A percentile compares a stretch with the other conserved stretches of the same genome.
Conservation (phyloP, 805 yeast species). For the Nakazawaea populi region DNA sequence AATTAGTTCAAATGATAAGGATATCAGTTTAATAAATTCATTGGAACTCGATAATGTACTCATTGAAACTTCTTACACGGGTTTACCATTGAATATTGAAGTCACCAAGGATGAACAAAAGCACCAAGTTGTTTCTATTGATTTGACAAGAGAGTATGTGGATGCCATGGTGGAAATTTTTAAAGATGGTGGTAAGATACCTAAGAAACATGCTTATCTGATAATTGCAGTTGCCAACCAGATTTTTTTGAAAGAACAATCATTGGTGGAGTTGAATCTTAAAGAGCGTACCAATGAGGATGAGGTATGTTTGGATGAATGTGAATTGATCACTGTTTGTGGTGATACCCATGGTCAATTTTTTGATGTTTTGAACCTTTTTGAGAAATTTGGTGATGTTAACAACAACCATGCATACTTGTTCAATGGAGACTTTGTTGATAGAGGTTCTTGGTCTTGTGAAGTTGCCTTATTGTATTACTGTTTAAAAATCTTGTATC, state of each 20-base stretch:
- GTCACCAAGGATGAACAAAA: constrained; percentile 25
- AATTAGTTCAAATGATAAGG: constrained; percentile 63
- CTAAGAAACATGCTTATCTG: constrained; percentile 80
- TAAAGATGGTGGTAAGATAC: constrained; percentile 64
- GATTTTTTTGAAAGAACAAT: constrained; percentile 57
- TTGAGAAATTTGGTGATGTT: constrained; percentile 69
- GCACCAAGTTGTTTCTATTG: constrained; percentile 32
- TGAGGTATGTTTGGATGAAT: constrained; percentile 29
- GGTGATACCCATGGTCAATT: constrained; percentile 99
- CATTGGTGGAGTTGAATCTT: constrained; percentile 65
- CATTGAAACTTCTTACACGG: constrained; percentile 53
- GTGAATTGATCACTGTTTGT: constrained; percentile 67
- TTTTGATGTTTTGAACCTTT: constrained; percentile 80
- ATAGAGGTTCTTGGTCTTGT: constrained; percentile 97
- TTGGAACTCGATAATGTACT: constrained; percentile 42
- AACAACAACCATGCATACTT: constrained; percentile 62
- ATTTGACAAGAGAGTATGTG: constrained; percentile 50
- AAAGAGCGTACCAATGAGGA: constrained; percentile 41
- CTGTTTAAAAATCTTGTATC: constrained; percentile 70
- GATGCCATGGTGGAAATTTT: constrained; percentile 63
- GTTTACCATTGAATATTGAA: constrained; percentile 44
- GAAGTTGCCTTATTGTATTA: constrained; percentile 85
- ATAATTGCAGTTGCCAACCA: constrained; percentile 68
- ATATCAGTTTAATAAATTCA: constrained; percentile 38
- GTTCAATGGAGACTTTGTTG: constrained; percentile 97